A percentile compares a stretch with the other conserved stretches of the same genome.
These are phyloP conservation scores for Diaporthe sp. DNA, from an alignment of 2,329 filamentous ascomycete genomes.

Conservation along the genomic window DNA sequence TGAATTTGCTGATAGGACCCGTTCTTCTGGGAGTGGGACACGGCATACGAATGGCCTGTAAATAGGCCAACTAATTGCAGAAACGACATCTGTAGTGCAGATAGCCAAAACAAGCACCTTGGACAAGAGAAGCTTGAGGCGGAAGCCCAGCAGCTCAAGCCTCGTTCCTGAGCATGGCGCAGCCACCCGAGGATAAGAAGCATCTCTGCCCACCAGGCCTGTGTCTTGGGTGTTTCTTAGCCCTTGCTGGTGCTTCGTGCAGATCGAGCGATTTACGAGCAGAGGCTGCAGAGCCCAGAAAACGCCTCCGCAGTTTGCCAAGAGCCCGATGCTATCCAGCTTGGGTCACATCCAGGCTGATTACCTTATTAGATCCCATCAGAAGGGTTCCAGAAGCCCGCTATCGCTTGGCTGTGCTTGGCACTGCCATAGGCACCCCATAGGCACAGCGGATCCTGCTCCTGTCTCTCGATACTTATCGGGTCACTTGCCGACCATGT, in stretches of 20 bases:
- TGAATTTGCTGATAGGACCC: constrained; percentile 26
- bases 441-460: constrained; percentile 4
- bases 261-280: not conserved
- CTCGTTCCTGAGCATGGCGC: constrained; percentile 20
- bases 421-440: constrained; percentile 27
- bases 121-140: constrained; percentile 27
- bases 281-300: too few relatives aligned
- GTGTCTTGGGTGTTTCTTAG: constrained; percentile 15
- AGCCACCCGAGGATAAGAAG: constrained; percentile 15
- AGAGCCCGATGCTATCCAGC: constrained; percentile 19
- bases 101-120: not conserved
- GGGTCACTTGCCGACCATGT: constrained; percentile 22
- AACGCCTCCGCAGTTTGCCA: constrained; percentile 25
- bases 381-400: constrained; percentile 28
- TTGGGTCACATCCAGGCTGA: constrained; percentile 19
- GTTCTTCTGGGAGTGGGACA: not conserved
- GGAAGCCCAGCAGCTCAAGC: constrained; percentile 22
- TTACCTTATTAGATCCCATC: constrained; percentile 25
- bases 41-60: not conserved
- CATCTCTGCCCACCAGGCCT: constrained; percentile 7
- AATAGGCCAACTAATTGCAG: not conserved
- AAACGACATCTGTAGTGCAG: not conserved
- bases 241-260: not conserved
- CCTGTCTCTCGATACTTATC: not conserved
- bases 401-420: constrained; percentile 31